A percentile compares a stretch with the other conserved stretches of the same genome.
Evolutionary conservation across 2,329 filamentous ascomycete species (phyloP).

Genomic region (Fusarium phyllophilum): DNA sequence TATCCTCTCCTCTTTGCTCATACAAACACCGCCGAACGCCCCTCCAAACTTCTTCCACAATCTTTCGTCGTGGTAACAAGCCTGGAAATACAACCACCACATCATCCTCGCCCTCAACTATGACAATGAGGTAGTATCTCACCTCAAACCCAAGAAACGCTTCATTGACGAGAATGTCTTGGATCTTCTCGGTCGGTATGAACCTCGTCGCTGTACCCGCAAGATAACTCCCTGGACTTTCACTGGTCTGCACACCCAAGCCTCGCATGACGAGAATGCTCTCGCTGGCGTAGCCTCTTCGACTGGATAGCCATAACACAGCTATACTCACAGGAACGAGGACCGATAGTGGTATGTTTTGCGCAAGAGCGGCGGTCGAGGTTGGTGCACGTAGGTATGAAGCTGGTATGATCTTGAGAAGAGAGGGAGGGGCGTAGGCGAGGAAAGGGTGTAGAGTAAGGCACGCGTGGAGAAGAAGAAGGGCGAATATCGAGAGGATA

Average conservation of each 20-base stretch:
- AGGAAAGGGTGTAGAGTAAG: conserved; percentile 53
- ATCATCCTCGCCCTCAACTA: conserved; percentile 88
- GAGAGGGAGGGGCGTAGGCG: conserved; percentile 23
- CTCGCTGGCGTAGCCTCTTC: conserved; percentile 72
- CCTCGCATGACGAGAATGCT: conserved; percentile 88
- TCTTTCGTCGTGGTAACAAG: conserved; percentile 75
- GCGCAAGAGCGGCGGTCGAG: conserved; percentile 48
- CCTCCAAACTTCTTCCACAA: conserved; percentile 91
- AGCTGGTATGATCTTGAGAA: conserved; percentile 23
- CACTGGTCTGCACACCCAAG: conserved; percentile 88
- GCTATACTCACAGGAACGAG: conserved; percentile 51
- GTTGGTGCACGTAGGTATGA: conserved; percentile 47
- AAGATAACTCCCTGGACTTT: conserved; percentile 71
- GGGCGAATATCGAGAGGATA: conserved; percentile 55
- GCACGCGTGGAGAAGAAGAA: conserved; percentile 62
- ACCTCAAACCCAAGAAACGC: conserved; percentile 94
- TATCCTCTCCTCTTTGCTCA: conserved; percentile 55
- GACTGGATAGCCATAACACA: conserved; percentile 57
- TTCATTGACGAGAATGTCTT: conserved; percentile 94
- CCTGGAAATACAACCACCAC: conserved; percentile 95
- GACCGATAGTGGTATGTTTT: conserved; percentile 51
- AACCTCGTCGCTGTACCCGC: conserved; percentile 60
- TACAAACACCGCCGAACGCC: conserved; percentile 85
- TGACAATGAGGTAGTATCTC: conserved; percentile 86
- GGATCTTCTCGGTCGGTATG: conserved; percentile 92